Base-by-base conservation (phyloP, 805 yeast genomes). In the Candida coleopterorum region DNA sequence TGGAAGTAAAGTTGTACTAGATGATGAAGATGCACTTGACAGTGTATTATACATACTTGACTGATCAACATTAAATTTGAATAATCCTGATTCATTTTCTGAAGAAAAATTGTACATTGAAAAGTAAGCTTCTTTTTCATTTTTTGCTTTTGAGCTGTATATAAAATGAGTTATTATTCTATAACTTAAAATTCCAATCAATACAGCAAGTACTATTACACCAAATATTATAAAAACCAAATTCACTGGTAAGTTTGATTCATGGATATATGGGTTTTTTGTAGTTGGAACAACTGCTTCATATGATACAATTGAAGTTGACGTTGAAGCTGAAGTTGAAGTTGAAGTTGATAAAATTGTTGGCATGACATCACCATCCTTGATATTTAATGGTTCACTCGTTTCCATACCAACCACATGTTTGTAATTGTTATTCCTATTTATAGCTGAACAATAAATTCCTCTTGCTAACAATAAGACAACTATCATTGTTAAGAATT, bases 171-270 rank as follows among this genome's bases (percentile, higher is more conserved):
- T 32, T 20, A 51, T 46, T 18, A 60, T 32, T 27, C 60, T 45
- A 34, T 47, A 52, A 4, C 44, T 26, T 9, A 53, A 21, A 6
- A 53, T 33, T 2, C 49, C 38, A 7, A 60, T 16, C 2, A 57
- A 40, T 3, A 42, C 30, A 7, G 48, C 36, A 3, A 47, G 54
- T 15, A 70, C 33, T 6, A 66, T 46, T 0, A 59, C 54, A 4
- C 74, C 76, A 6, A 67, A 53, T 4, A 66, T 52, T 23, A 72
- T 65, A 49, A 72, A 72, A 15, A 72, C 65, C 10, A 72, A 48
- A 16, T 68, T 66, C 12, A 53, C 48, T 2, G 66, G 60, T 29
- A 60, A 45, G 6, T 41, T 28, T 5, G 57, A 36, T 15, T 36
- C 34, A 6, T 39, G 35, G 8, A 68, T 49, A 39, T 46, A 66